Evolutionary conservation across 345 rosid species (phyloP).

Genomic region (Rhizophora apiculata): DNA sequence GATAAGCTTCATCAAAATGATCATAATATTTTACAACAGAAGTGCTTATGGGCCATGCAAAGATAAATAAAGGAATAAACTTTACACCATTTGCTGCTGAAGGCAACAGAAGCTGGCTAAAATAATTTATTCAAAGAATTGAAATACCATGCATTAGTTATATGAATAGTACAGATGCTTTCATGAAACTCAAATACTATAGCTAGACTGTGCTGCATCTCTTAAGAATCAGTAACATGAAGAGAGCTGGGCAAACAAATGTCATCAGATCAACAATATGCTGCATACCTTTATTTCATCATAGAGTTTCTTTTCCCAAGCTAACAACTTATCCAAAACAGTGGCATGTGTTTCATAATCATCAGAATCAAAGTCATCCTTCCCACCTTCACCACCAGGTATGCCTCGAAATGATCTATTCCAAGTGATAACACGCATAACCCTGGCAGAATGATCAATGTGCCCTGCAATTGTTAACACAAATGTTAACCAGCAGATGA

Average conservation of each 20-base stretch:
- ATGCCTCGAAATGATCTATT: slow-evolving; percentile 69
- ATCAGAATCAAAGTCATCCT: slow-evolving; percentile 63
- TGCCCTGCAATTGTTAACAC: slow-evolving; percentile 43
- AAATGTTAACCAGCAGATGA: not conserved
- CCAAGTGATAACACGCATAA: slow-evolving; percentile 98
- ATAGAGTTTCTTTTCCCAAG: slow-evolving; percentile 96
- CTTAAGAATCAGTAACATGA: not conserved
- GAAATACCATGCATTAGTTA: not conserved
- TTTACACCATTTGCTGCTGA: not conserved
- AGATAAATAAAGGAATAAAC: not conserved
- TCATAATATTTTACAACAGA: no score
- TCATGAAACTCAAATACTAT: not conserved
- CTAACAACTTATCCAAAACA: slow-evolving; percentile 86
- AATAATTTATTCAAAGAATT: not conserved
- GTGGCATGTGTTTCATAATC: slow-evolving; percentile 87
- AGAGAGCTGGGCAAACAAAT: not conserved
- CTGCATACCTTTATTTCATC: slow-evolving; percentile 88
- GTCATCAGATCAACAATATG: slow-evolving; percentile 2
- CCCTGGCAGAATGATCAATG: slow-evolving; percentile 85
- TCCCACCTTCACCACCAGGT: slow-evolving; percentile 54
- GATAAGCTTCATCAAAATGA: slow-evolving; percentile 7
- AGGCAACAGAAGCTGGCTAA: not conserved
- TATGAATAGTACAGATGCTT: not conserved
- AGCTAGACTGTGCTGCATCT: not conserved
- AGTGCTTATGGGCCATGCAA: no score